phyloP scores from a whole-genome alignment of 805 yeast species.

The Starmerella etchellsii region DNA sequence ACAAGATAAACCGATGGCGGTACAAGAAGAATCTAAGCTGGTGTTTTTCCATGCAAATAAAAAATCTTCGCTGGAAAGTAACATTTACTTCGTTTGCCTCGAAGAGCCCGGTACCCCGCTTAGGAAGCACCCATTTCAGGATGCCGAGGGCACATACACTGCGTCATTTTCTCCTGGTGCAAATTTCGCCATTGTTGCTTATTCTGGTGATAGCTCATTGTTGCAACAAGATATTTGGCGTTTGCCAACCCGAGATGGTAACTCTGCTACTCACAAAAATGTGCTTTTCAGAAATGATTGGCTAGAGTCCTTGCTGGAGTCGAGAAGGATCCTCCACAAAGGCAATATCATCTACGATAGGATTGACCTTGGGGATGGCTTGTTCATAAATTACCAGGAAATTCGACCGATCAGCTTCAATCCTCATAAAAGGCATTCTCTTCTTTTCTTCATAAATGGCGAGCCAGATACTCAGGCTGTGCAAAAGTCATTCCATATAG shows the following conservation, averaged over 20 bases:
- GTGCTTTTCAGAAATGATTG: conserved; percentile 22
- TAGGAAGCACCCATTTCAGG: conserved; percentile 38
- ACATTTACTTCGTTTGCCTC: conserved; percentile 57
- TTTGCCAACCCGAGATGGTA: too few relatives aligned
- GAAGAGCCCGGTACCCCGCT: conserved; percentile 31
- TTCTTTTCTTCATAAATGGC: conserved; percentile 80
- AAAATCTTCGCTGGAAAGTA: conserved; percentile 72
- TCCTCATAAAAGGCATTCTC: conserved; percentile 52
- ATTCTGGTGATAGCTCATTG: conserved; percentile 67
- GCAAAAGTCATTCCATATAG: conserved; percentile 42
- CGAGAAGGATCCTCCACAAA: conserved; percentile 33
- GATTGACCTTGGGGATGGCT: conserved; percentile 30
- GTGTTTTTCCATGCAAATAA: conserved; percentile 62
- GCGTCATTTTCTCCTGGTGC: conserved; percentile 72
- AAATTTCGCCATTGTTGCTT: conserved; percentile 53
- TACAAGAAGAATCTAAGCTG: conserved; percentile 36
- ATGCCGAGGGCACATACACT: conserved; percentile 59
- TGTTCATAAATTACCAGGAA: conserved; percentile 52
- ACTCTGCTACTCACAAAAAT: background rate
- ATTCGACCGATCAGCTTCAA: conserved; percentile 66
- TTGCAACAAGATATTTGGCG: conserved; percentile 54
- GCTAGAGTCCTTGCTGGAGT: conserved; percentile 20
- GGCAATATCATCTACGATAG: conserved; percentile 38
- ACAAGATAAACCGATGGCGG: conserved; percentile 46
- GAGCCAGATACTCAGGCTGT: conserved; percentile 93